Percentiles rank a stretch among this genome's conserved stretches.
Conservation (phyloP, 2,329 filamentous ascomycete species). For the Aspergillus oerlinghausenensis region DNA sequence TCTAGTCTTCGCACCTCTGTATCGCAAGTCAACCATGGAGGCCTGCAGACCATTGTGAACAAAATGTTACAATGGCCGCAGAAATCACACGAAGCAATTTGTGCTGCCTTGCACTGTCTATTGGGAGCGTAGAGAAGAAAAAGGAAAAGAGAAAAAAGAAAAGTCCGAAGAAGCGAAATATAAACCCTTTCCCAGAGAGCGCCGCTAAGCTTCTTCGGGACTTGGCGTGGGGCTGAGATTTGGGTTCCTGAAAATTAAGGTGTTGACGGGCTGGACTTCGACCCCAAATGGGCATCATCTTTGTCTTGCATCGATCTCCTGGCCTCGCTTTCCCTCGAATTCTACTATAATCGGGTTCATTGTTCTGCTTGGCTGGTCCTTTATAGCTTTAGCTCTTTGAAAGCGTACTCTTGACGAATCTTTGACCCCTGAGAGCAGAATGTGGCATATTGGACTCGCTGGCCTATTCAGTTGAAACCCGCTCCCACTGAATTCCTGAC, state of each 20-base stretch:
- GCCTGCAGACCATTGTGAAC: conserved; percentile 51
- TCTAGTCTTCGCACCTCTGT: conserved; percentile 56
- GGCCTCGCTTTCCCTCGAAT: not conserved
- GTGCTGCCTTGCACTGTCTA: conserved; percentile 80
- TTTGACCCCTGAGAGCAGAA: conserved; percentile 6
- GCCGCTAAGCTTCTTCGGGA: conserved; percentile 25
- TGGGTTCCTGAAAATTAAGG: not conserved
- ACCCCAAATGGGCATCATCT: not conserved
- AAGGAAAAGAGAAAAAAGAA: conserved; percentile 27
- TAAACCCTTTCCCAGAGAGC: conserved; percentile 7
- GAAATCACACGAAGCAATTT: conserved; percentile 37
- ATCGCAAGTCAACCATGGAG: conserved; percentile 64
- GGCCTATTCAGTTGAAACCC: conserved; percentile 16
- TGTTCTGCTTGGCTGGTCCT: not conserved
- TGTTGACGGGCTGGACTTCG: not conserved
- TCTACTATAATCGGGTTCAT: not conserved
- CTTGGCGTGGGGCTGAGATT: not conserved
- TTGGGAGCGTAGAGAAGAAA: conserved; percentile 61
- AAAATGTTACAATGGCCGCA: conserved; percentile 64
- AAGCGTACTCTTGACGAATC: not conserved
- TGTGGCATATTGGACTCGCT: conserved; percentile 19
- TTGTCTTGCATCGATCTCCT: not conserved
- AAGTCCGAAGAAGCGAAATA: conserved; percentile 14
- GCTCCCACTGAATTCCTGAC: conserved; percentile 8
- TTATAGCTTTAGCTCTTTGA: no score